These are phyloP conservation scores for Liriodendron chinense DNA, from an alignment of 164 flowering plant genomes.

Conservation along the genomic window DNA sequence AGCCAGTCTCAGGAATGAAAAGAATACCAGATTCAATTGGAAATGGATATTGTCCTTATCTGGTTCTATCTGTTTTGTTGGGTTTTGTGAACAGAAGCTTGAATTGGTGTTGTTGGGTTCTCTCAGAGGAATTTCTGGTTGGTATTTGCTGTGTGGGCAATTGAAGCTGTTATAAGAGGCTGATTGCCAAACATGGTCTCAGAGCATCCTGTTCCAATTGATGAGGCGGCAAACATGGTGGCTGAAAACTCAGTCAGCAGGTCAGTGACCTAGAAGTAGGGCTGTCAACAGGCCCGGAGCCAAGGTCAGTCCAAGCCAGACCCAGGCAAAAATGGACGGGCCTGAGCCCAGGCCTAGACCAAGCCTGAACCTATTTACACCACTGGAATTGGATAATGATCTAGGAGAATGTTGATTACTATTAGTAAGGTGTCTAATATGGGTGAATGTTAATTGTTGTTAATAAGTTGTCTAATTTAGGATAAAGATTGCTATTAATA, in stretches of 20 bases:
- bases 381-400: not conserved
- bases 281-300: no score
- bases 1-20: no score
- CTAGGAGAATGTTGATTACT: not conserved
- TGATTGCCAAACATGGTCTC: conserved; percentile 10
- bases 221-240: conserved; percentile 14
- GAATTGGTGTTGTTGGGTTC: conserved; percentile 1
- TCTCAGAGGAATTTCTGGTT: conserved; percentile 2
- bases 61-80: not conserved
- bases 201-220: conserved; percentile 16
- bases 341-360: no score
- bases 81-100: not conserved
- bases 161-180: conserved; percentile 9
- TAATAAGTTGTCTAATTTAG: no score
- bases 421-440: no score
- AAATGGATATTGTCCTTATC: not conserved
- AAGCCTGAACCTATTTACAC: not conserved
- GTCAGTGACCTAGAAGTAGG: conserved; percentile 13
- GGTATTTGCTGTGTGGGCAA: not conserved
- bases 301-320: no score
- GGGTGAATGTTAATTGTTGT: no score
- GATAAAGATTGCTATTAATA: no score
- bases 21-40: not conserved
- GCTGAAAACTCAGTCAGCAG: conserved; percentile 18
- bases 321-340: not conserved